Evolutionary conservation across 2,329 filamentous ascomycete species (phyloP).

Genomic region (Escovopsis sp.): DNA sequence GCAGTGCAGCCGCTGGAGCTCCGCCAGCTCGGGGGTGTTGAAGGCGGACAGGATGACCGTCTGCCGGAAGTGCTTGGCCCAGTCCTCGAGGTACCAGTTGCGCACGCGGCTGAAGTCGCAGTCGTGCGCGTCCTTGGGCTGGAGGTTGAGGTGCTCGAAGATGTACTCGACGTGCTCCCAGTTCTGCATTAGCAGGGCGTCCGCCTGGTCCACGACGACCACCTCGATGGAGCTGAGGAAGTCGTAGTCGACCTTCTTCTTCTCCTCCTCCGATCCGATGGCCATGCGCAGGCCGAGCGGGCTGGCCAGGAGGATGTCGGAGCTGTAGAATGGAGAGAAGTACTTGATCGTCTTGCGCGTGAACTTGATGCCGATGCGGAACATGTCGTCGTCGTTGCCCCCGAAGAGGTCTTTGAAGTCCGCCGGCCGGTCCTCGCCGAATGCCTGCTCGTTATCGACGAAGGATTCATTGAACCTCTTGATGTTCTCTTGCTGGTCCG

Average conservation of each 20-base stretch:
- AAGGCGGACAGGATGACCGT: slow-evolving; percentile 71
- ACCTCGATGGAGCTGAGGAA: slow-evolving; percentile 91
- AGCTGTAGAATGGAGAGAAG: slow-evolving; percentile 91
- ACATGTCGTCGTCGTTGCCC: slow-evolving; percentile 96
- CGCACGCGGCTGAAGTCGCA: slow-evolving; percentile 88
- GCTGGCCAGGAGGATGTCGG: slow-evolving; percentile 85
- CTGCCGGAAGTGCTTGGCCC: slow-evolving; percentile 68
- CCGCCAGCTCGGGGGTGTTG: slow-evolving; percentile 76
- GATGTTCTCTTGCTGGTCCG: slow-evolving; percentile 88
- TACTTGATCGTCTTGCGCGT: slow-evolving; percentile 92
- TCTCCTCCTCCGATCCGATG: slow-evolving; percentile 59
- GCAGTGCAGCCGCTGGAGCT: slow-evolving; percentile 60
- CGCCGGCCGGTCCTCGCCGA: slow-evolving; percentile 60
- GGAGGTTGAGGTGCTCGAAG: slow-evolving; percentile 79
- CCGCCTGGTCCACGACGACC: slow-evolving; percentile 78
- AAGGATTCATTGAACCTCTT: slow-evolving; percentile 84
- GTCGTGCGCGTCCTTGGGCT: slow-evolving; percentile 78
- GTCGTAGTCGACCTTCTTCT: slow-evolving; percentile 57
- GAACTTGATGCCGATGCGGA: slow-evolving; percentile 89
- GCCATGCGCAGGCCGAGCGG: slow-evolving; percentile 81
- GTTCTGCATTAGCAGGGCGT: slow-evolving; percentile 92
- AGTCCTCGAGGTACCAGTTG: slow-evolving; percentile 83
- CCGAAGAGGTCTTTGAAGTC: slow-evolving; percentile 85
- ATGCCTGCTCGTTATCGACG: slow-evolving; percentile 46
- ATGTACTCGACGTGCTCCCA: slow-evolving; percentile 94